Base-by-base conservation (phyloP, 2,329 filamentous ascomycete species). In the Phaeosphaeriaceae sp. region DNA sequence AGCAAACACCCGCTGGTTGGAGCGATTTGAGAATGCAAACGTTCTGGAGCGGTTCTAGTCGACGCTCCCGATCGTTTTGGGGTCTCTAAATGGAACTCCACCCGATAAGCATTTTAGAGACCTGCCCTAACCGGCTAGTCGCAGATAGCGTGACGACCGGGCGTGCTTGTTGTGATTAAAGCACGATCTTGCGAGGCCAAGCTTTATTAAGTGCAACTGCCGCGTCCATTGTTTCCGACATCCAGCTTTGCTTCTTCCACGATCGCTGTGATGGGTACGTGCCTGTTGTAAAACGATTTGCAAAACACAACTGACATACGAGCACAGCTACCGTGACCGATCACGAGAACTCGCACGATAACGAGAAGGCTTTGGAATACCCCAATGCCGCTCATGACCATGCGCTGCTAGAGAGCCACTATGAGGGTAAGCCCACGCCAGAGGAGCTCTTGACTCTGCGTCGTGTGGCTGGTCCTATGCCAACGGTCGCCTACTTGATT, bases 351-450 rank as follows among this genome's bases (percentile, higher is more conserved):
- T 31, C 50, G 40, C 36, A n/a, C 36, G 41, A n/a, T n/a, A 24
- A 52, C 20, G 50, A 52, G 50, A 52, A 52, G 50, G 33, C 50
- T 40, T 17, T 41, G 13, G 50, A 25, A 24, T 46, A 52, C 21
- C 33, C 50, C 7, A 46, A 27, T 31, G 50, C 50, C n/a, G 41
- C 19, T 17, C 41, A 52, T 21, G 50, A 52, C 41, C 41, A 45
- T 40, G 22, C 27, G 27, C 50, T 52, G 41, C 21, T 52, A 24
- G 40, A 40, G 7, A 41, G 41, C 41, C 21, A 52, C 41, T 52
- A 52, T 52, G 50, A 52, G 50, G 50, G 50, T 41, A 52, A 52
- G 22, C 50, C 50, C 7, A 52, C 50, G 11, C 33, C 40, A 4
- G 50, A 52, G 21, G 50, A 52, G 24, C 41, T 52, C 17, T 25